Percentiles rank a stretch among this genome's conserved stretches.
Evolutionary conservation across 2,329 filamentous ascomycete genomes (phyloP).

Genomic region (Nemania serpens): DNA sequence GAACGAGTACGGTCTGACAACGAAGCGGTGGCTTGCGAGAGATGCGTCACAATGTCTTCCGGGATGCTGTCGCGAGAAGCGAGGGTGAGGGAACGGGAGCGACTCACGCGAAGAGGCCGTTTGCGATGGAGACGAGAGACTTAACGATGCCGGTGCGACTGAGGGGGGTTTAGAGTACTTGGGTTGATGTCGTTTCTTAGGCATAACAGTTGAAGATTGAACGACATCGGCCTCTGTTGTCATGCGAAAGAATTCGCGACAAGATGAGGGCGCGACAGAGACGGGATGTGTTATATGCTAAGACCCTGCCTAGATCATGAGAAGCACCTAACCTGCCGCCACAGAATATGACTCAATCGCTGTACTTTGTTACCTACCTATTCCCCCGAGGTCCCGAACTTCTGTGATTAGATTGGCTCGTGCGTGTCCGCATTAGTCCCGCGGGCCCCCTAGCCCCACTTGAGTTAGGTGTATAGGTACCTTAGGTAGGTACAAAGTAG

Average conservation of each 20-base stretch:
- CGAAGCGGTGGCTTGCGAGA: not conserved
- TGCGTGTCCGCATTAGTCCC: too few species aligned
- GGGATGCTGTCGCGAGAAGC: not conserved
- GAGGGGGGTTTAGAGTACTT: conserved; percentile 64
- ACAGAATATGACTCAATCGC: too few species aligned
- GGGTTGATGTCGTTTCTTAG: conserved; percentile 64
- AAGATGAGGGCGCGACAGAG: not conserved
- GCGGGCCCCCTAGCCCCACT: too few species aligned
- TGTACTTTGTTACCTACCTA: too few species aligned
- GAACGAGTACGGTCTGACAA: not conserved
- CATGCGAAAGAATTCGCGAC: conserved; percentile 30
- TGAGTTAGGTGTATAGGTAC: too few species aligned
- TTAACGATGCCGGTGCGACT: conserved; percentile 56
- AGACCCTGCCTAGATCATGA: not conserved
- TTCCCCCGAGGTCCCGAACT: too few species aligned
- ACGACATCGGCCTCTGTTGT: conserved; percentile 25
- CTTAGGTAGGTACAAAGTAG: too few species aligned
- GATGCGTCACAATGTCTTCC: not conserved
- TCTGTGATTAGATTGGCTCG: too few species aligned
- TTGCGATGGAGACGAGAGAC: conserved; percentile 44
- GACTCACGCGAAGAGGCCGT: conserved; percentile 32
- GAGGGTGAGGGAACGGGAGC: not conserved
- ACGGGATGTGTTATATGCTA: not conserved
- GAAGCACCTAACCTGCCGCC: too few species aligned
- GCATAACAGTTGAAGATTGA: conserved; percentile 51